Evolutionary conservation across 2,329 filamentous ascomycete genomes (phyloP).

Genomic region (Sclerotinia spermophila): DNA sequence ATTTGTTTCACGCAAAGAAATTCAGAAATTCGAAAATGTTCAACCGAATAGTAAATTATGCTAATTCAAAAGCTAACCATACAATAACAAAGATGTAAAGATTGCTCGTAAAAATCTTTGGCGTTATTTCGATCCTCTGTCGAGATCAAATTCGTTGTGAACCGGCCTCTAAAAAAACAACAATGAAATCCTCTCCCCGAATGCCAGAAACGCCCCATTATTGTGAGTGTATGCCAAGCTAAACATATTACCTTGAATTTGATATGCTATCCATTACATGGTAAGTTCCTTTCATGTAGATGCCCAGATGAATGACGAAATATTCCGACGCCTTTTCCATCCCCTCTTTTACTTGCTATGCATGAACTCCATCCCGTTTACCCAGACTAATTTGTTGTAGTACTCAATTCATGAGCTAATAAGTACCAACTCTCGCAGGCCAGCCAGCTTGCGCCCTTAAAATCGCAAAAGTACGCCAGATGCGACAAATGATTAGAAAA

Average conservation of each 20-base stretch:
- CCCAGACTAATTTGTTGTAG: conserved; percentile 26
- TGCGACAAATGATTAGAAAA: conserved; percentile 33
- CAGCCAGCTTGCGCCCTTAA: conserved; percentile 34
- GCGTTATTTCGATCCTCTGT: background rate
- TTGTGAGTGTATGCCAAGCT: conserved; percentile 22
- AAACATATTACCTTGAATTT: conserved; percentile 16
- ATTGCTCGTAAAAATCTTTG: conserved; percentile 8
- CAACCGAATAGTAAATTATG: conserved; percentile 1
- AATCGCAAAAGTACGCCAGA: conserved; percentile 30
- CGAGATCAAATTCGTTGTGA: conserved; percentile 6
- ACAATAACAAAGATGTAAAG: conserved; percentile 1
- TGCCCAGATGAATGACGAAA: conserved; percentile 26
- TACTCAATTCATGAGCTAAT: conserved; percentile 25
- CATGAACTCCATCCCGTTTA: conserved; percentile 30
- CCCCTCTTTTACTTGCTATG: conserved; percentile 31
- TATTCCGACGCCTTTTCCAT: conserved; percentile 33
- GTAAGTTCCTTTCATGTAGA: conserved; percentile 22
- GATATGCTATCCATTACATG: conserved; percentile 17
- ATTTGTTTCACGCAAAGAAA: background rate
- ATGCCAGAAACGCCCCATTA: conserved; percentile 22
- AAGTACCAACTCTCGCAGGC: conserved; percentile 27
- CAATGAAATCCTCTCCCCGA: conserved; percentile 14
- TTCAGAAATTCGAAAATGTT: background rate
- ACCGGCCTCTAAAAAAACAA: conserved; percentile 14
- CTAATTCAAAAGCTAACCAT: background rate